Evolutionary conservation across 1,284 basidiomycete genomes (phyloP).

Genomic region (Boletus smithii): DNA sequence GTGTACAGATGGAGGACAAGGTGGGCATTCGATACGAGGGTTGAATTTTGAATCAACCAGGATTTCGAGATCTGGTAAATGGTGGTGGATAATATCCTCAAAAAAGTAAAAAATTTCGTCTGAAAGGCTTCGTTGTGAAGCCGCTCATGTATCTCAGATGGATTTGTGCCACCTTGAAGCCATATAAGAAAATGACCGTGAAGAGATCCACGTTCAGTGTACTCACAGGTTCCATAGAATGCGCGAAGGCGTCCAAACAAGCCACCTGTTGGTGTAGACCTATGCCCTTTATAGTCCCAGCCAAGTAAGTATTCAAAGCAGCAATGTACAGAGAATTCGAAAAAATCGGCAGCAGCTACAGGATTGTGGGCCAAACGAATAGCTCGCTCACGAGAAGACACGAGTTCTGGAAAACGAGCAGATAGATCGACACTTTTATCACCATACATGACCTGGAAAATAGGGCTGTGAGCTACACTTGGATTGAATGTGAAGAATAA

Average conservation of each 20-base stretch:
- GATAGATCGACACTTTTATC: slow-evolving; percentile 4
- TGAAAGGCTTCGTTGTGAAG: slow-evolving; percentile 1
- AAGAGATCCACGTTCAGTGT: slow-evolving; percentile 11
- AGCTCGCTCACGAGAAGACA: neutral
- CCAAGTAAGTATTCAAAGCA: slow-evolving; percentile 11
- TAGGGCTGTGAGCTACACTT: slow-evolving; percentile 8
- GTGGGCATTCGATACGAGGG: slow-evolving; percentile 1
- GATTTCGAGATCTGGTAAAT: slow-evolving; percentile 10
- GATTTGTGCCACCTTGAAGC: slow-evolving; percentile 6
- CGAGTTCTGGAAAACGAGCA: neutral
- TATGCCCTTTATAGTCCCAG: slow-evolving; percentile 2
- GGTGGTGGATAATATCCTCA: slow-evolving; percentile 12
- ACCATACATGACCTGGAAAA: slow-evolving; percentile 18
- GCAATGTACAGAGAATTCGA: slow-evolving; percentile 5
- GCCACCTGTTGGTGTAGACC: neutral
- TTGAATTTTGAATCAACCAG: slow-evolving; percentile 3
- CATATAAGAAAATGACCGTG: slow-evolving; percentile 19
- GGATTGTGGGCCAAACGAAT: slow-evolving; percentile 6
- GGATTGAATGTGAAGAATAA: slow-evolving; percentile 18
- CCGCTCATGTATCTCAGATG: slow-evolving; percentile 1
- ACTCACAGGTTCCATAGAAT: slow-evolving; percentile 15
- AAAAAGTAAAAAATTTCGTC: slow-evolving; percentile 11
- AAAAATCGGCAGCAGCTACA: slow-evolving; percentile 8
- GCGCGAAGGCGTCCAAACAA: slow-evolving; percentile 6
- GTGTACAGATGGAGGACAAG: no score